phyloP scores from a whole-genome alignment of 2,329 filamentous ascomycete species.

The Biscogniauxia mediterranea region DNA sequence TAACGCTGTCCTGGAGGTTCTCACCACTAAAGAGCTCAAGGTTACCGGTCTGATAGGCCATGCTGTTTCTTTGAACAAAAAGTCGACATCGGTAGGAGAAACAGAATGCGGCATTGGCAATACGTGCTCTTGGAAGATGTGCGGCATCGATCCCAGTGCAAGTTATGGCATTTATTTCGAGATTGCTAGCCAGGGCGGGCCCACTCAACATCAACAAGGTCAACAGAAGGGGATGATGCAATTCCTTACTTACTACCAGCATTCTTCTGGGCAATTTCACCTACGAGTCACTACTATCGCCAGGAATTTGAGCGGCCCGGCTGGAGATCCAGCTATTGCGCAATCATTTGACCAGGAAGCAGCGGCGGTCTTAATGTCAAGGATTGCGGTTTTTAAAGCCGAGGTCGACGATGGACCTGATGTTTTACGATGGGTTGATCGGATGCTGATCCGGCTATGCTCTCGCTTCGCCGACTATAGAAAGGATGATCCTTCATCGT shows the following conservation, averaged over 20 bases:
- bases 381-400: constrained; percentile 97
- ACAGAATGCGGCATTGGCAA: constrained; percentile 98
- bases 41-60: constrained; percentile 97
- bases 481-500: constrained; percentile 96
- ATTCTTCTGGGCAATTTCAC: constrained; percentile 94
- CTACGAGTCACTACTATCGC: constrained; percentile 93
- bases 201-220: constrained; percentile 78
- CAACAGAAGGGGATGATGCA: constrained; percentile 95
- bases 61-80: constrained; percentile 95
- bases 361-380: constrained; percentile 96
- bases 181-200: constrained; percentile 89
- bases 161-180: constrained; percentile 98
- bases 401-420: constrained; percentile 99
- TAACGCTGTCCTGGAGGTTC: constrained; percentile 90
- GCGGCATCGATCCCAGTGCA: constrained; percentile 88
- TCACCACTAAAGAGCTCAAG: constrained; percentile 97
- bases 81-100: constrained; percentile 93
- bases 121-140: constrained; percentile 99
- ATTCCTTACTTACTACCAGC: constrained; percentile 97
- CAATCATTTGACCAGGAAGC: constrained; percentile 99
- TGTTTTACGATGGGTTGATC: constrained; percentile 94
- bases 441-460: constrained; percentile 96
- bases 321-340: constrained; percentile 89
- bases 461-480: constrained; percentile 96
- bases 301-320: constrained; percentile 85